phyloP scores from a whole-genome alignment of 2,329 filamentous ascomycete genomes.

The Cyclaneusma minus region DNA sequence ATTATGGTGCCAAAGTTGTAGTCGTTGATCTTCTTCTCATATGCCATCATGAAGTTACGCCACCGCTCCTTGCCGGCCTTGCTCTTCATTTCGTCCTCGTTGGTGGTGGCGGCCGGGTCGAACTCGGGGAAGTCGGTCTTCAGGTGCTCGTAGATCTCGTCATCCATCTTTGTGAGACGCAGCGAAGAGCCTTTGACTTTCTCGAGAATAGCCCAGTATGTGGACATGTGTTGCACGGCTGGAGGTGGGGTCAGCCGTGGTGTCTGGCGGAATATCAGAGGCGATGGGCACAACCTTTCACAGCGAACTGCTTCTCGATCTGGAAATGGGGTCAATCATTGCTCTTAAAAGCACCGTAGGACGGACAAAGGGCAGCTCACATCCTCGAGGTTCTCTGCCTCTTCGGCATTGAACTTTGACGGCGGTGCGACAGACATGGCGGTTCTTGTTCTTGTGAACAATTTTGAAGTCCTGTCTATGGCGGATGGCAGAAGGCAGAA shows the following conservation, averaged over 20 bases:
- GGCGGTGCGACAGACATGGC: conserved; percentile 9
- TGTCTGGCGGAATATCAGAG: not conserved
- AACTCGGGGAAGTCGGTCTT: conserved; percentile 83
- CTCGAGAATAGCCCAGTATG: conserved; percentile 93
- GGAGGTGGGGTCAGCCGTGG: conserved; percentile 1
- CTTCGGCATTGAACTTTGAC: conserved; percentile 35
- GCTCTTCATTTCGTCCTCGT: conserved; percentile 97
- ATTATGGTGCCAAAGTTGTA: conserved; percentile 97
- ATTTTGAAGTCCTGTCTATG: not conserved
- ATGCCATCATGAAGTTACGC: conserved; percentile 85
- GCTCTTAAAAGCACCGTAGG: conserved; percentile 3
- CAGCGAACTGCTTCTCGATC: conserved; percentile 99
- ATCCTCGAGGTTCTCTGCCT: conserved; percentile 56
- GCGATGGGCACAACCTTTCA: conserved; percentile 58
- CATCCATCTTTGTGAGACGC: conserved; percentile 83
- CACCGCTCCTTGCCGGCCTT: conserved; percentile 86
- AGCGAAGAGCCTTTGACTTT: conserved; percentile 77
- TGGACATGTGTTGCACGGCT: conserved; percentile 78
- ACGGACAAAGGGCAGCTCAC: conserved; percentile 25
- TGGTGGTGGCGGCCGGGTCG: conserved; percentile 61
- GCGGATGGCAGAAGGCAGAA: too few relatives aligned
- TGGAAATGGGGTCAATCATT: conserved; percentile 22
- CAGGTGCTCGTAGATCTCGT: conserved; percentile 87
- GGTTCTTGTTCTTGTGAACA: not conserved
- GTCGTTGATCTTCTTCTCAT: conserved; percentile 91